Conservation (phyloP, 306 rosid genomes). For the Acmispon strigosus region DNA sequence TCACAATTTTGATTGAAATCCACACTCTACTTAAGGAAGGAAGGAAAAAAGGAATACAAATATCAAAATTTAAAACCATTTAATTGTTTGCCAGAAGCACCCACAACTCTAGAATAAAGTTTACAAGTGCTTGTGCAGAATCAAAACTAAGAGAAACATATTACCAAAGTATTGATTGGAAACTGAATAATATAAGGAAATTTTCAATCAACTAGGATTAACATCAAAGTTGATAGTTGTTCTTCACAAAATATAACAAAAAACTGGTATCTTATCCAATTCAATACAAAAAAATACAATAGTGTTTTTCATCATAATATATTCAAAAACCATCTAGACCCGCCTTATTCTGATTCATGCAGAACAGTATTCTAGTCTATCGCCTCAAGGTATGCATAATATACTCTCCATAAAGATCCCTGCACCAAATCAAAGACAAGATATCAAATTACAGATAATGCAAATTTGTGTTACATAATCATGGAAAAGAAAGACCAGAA, state of each 20-base stretch:
- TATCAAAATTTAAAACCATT: no score
- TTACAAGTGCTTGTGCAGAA: background rate
- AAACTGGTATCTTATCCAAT: background rate
- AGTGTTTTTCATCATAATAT: background rate
- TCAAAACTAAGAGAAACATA: background rate
- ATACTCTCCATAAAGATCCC: constrained; percentile 97
- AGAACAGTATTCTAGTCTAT: constrained; percentile 29
- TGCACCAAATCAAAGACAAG: constrained; percentile 38
- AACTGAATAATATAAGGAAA: background rate
- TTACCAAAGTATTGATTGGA: background rate
- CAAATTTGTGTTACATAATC: background rate
- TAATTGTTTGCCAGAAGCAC: background rate
- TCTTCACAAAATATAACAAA: background rate
- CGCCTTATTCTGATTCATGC: constrained; percentile 26
- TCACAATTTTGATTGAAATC: no score
- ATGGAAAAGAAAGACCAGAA: background rate
- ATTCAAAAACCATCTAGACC: background rate
- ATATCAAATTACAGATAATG: background rate
- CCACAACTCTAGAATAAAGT: background rate
- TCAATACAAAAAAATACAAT: constrained; percentile 12
- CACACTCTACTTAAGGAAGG: no score
- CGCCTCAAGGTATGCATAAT: constrained; percentile 76
- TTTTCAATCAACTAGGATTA: constrained; percentile 1
- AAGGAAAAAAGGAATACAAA: no score
- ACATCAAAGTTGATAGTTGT: background rate